phyloP scores from a whole-genome alignment of 2,329 filamentous ascomycete species.

The Nemania sp. region DNA sequence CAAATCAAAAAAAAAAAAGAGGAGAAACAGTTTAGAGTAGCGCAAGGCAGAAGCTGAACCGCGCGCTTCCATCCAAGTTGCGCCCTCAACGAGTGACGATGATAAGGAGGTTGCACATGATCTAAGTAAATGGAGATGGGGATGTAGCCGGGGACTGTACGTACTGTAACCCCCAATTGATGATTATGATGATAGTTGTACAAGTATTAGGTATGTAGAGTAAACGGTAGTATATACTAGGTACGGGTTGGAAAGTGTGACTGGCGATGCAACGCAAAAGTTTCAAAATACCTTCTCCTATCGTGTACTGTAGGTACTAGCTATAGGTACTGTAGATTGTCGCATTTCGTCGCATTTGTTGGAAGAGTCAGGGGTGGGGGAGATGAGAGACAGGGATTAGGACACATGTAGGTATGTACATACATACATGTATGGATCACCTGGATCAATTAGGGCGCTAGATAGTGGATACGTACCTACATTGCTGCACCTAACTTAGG shows the following conservation, averaged over 20 bases:
- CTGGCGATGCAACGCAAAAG: slow-evolving; percentile 12
- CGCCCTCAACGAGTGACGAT: neutral
- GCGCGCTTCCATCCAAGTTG: neutral
- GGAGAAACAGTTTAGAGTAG: neutral
- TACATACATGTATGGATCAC: neutral
- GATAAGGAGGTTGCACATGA: neutral
- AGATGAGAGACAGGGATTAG: slow-evolving; percentile 29
- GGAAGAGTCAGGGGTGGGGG: slow-evolving; percentile 11
- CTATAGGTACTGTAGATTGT: neutral
- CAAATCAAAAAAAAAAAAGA: neutral
- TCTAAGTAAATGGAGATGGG: too few species aligned
- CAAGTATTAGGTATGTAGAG: neutral
- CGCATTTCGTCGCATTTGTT: slow-evolving; percentile 8
- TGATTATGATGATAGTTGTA: neutral
- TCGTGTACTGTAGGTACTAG: neutral
- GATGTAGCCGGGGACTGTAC: neutral
- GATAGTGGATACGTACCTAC: neutral
- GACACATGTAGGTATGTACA: too few species aligned
- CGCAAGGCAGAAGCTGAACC: neutral
- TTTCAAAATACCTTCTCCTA: too few species aligned
- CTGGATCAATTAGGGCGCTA: slow-evolving; percentile 12
- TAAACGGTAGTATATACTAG: neutral
- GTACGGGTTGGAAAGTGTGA: neutral
- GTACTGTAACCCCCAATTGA: slow-evolving; percentile 10
- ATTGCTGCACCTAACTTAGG: neutral